Evolutionary conservation across 768 basidiomycete species (phyloP), one percentile per base, ranked within the genome.

Genomic region (Krasilnikovozyma curviuscula): DNA sequence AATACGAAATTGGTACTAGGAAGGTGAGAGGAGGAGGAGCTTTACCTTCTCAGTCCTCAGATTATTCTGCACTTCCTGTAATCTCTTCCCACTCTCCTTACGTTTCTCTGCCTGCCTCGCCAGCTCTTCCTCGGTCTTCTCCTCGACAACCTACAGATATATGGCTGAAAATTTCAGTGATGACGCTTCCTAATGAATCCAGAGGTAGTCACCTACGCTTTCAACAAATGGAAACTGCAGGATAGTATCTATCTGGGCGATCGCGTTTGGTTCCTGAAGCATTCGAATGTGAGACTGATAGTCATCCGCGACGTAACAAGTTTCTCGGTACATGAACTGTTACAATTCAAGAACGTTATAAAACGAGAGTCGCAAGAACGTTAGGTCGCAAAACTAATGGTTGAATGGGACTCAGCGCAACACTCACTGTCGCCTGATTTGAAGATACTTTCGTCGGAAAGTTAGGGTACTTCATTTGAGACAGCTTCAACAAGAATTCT

Each of bases 401-500:
- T 2, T 32, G 5, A 5, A 4, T 31, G 33, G 16, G 7, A n/a
- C 18, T 38, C 8, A 45, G 28, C 35, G 16, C n/a, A 45, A 52
- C 3, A 65, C 71, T 50, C 62, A 89, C 86, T 13, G 73, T 79
- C 5, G 85, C 75, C 57, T 95, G 91, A 0, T 69, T 59, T 14
- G 73, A 60, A 0, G 81, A 81, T 10, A 95, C 75, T 35, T 84
- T 77, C 1, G 80, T 81, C 5, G 85, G 83, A 62, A 97, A 97
- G 39, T 71, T 79, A 24, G 91, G 81, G 61, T 97, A 93, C 64
- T 97, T 98, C 30, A 97, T 73, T 60, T 95, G 89, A 34, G 89
- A 77, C 19, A 91, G 76, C 60, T 88, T 93, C 52, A 89, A 75
- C 43, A 95, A 72, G 59, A 93, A 82, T 47, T 98, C 93, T 0